Evolutionary conservation across 768 basidiomycete genomes (phyloP), one percentile per base, ranked within the genome.

Genomic region (Tulasnella sp.): DNA sequence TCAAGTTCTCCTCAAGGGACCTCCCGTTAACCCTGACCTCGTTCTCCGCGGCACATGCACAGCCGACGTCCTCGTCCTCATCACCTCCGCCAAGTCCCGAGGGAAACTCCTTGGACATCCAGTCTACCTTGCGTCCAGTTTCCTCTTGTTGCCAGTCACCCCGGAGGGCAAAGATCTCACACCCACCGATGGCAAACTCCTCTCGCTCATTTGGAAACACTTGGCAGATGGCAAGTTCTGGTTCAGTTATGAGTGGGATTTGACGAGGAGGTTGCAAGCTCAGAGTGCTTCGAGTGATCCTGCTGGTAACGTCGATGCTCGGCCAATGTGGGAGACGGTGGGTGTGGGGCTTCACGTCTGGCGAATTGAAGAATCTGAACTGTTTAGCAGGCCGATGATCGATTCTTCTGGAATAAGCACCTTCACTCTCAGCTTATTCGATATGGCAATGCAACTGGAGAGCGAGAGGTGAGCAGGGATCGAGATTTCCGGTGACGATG

Each of bases 341-440:
- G 25, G 70, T 38, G 31, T 2, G n/a, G 8, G 12, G 29, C 29
- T 29, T 67, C 12, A 22, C 64, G 17, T 22, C 25, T 67, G 2
- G 3, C 1, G 17, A 37, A 7, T 67, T 37, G 37, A 36, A 42
- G 7, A 12, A 3, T 36, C 71, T 72, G 29, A 72, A 11, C 7
- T 40, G 34, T 29, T 25, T n/a, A 77, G 19, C 79, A 96, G 91
- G 91, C 91, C 45, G 97, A 99, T 79, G 95, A 97, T 81, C 88
- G 96, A 78, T 99, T 99, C 84, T 99, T 99, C 84, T 99, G 97
- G 97, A 99, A 99, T 83, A 93, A 89, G 89, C 92, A 78, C 71
- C 81, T 92, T 76, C 89, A 91, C 77, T 83, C 86, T 17, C 86
- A 87, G 79, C 83, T 94, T 78, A 90, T 91, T 76, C 89, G 89